A percentile compares a stretch with the other conserved stretches of the same genome.
These are phyloP conservation scores for Helicostylum pulchrum DNA, from an alignment of 192 early-diverging fungal genomes.

Conservation along the genomic window DNA sequence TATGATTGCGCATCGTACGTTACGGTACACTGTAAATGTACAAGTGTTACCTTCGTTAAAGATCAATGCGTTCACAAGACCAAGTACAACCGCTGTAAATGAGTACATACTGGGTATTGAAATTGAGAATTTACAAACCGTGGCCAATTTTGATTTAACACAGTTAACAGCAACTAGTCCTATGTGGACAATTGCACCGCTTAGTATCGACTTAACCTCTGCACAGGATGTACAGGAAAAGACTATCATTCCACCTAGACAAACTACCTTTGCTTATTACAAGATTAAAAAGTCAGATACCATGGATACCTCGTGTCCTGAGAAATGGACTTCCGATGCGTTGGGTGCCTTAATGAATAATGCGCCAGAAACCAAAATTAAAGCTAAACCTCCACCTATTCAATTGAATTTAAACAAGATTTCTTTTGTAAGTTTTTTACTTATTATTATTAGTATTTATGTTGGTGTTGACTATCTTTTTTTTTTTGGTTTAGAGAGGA, in stretches of 20 bases:
- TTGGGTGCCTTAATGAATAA: constrained; percentile 44
- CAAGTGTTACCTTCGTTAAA: constrained; percentile 84
- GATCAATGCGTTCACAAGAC: constrained; percentile 92
- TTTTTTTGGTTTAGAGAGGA: constrained; percentile 45
- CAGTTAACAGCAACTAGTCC: constrained; percentile 74
- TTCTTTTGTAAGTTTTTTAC: constrained; percentile 40
- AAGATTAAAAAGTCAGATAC: constrained; percentile 24
- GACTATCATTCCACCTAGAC: constrained; percentile 46
- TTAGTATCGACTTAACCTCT: constrained; percentile 42
- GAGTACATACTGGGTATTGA: constrained; percentile 94
- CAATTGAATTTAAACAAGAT: constrained; percentile 47
- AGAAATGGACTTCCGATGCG: constrained; percentile 47
- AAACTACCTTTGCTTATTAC: constrained; percentile 57
- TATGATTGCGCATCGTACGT: constrained; percentile 60
- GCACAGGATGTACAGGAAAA: constrained; percentile 41
- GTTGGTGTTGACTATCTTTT: constrained; percentile 32
- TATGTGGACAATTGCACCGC: constrained; percentile 62
- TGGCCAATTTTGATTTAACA: constrained; percentile 55
- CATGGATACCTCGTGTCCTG: constrained; percentile 28
- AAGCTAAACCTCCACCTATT: constrained; percentile 41
- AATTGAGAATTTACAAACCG: constrained; percentile 71
- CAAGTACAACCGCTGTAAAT: constrained; percentile 67
- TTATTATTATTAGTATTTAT: not conserved
- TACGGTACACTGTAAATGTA: constrained; percentile 54
- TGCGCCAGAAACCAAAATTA: constrained; percentile 23